These are phyloP conservation scores for Sordariomycetes sp. DNA, from an alignment of 2,329 filamentous ascomycete species.

Conservation along the genomic window DNA sequence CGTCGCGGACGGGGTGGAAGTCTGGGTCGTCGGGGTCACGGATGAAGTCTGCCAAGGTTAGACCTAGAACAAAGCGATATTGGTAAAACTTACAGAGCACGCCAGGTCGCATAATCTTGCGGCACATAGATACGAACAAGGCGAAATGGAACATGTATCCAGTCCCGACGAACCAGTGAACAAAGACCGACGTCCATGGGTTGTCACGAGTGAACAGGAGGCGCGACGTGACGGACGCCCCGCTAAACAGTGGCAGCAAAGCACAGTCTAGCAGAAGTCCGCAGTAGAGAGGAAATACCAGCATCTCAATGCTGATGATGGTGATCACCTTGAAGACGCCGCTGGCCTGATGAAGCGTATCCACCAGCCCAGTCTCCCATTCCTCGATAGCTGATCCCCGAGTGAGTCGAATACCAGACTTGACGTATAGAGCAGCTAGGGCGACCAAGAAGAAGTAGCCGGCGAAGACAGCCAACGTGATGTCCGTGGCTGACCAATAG, in stretches of 20 bases:
- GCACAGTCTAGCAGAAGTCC: slow-evolving; percentile 84
- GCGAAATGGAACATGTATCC: slow-evolving; percentile 99
- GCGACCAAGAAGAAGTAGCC: slow-evolving; percentile 74
- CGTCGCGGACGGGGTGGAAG: slow-evolving; percentile 94
- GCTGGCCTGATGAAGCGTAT: slow-evolving; percentile 83
- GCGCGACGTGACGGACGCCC: slow-evolving; percentile 67
- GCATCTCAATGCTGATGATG: slow-evolving; percentile 99
- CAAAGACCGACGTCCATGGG: slow-evolving; percentile 85
- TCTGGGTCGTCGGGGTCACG: slow-evolving; percentile 96
- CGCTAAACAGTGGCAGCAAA: slow-evolving; percentile 79
- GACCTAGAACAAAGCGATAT: background rate
- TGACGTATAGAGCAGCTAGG: slow-evolving; percentile 70
- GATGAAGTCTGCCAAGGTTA: slow-evolving; percentile 64
- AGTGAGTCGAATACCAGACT: slow-evolving; percentile 61
- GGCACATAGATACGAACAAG: slow-evolving; percentile 96
- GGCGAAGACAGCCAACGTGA: slow-evolving; percentile 62
- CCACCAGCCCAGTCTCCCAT: slow-evolving; percentile 70
- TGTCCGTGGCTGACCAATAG: slow-evolving; percentile 58
- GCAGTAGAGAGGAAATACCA: slow-evolving; percentile 92
- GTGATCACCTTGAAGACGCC: slow-evolving; percentile 96
- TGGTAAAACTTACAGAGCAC: slow-evolving; percentile 66
- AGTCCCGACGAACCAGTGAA: slow-evolving; percentile 98
- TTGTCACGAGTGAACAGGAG: slow-evolving; percentile 69
- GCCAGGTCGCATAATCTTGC: slow-evolving; percentile 91
- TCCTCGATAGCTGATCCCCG: slow-evolving; percentile 44